Evolutionary conservation across 176 grass and related monocot species (phyloP).

Genomic region (Phyllostachys edulis): DNA sequence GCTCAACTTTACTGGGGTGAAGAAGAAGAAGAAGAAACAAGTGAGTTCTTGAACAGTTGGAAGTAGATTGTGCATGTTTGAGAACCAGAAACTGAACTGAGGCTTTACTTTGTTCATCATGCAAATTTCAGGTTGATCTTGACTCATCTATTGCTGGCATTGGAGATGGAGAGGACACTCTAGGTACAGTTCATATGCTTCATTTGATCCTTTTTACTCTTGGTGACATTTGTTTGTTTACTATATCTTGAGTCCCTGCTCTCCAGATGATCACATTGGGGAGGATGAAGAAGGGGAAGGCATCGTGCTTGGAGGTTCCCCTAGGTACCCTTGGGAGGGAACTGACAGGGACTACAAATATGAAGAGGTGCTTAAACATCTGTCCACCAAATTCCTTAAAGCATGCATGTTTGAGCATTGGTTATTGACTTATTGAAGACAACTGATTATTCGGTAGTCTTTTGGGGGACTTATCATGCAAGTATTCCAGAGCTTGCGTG

Average conservation of each 20-base stretch:
- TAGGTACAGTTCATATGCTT: slow-evolving; percentile 29
- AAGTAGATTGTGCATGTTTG: neutral
- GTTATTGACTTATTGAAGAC: neutral
- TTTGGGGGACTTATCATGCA: neutral
- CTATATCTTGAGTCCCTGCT: neutral
- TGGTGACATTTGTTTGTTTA: neutral
- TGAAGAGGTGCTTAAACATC: slow-evolving; percentile 48
- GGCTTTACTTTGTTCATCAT: neutral
- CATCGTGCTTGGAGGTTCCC: slow-evolving; percentile 46
- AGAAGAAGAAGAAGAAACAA: slow-evolving; percentile 85
- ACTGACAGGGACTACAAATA: slow-evolving; percentile 64
- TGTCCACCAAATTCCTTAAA: neutral
- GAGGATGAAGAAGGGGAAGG: slow-evolving; percentile 66
- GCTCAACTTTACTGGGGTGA: slow-evolving; percentile 54
- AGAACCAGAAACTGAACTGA: neutral
- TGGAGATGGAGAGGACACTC: slow-evolving; percentile 44
- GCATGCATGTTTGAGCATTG: neutral
- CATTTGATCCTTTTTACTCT: neutral
- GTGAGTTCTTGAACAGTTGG: slow-evolving; percentile 24
- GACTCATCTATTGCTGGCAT: slow-evolving; percentile 40
- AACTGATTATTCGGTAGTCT: neutral
- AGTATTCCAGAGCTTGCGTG: neutral
- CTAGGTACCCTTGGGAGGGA: slow-evolving; percentile 66
- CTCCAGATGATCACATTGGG: slow-evolving; percentile 46
- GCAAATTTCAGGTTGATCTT: slow-evolving; percentile 64